Conservation (phyloP, 768 basidiomycete genomes). For the Psilocybe sp. region DNA sequence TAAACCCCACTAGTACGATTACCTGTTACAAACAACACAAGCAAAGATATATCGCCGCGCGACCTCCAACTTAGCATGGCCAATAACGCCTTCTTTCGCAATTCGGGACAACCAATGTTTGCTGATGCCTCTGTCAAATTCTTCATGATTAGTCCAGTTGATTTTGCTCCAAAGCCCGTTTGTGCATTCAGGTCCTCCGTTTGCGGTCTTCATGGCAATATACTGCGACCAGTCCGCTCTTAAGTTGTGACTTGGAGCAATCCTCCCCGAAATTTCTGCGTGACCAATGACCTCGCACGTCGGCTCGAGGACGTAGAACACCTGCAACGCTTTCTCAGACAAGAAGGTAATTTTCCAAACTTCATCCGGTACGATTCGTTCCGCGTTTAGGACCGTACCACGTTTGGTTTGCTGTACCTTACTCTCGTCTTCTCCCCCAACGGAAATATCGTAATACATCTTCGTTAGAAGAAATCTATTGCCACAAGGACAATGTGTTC, state of each 20-base stretch:
- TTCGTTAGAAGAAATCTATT: conserved; percentile 63
- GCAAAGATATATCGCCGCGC: conserved; percentile 68
- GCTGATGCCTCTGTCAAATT: conserved; percentile 68
- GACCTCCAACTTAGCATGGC: conserved; percentile 39
- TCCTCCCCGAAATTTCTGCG: conserved; percentile 4
- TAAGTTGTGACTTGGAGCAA: conserved; percentile 13
- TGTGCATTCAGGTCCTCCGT: too few species aligned
- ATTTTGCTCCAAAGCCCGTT: conserved; percentile 32
- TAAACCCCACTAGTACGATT: neutral
- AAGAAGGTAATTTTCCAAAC: conserved; percentile 55
- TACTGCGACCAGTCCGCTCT: conserved; percentile 71
- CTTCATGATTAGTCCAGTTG: conserved; percentile 69
- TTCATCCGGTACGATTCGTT: conserved; percentile 52
- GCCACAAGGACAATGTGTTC: neutral
- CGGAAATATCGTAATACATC: conserved; percentile 61
- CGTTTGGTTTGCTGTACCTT: conserved; percentile 25
- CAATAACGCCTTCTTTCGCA: conserved; percentile 38
- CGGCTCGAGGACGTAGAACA: conserved; percentile 59
- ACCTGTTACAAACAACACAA: conserved; percentile 74
- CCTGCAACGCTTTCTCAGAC: conserved; percentile 21
- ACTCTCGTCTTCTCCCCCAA: conserved; percentile 34
- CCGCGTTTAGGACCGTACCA: conserved; percentile 40
- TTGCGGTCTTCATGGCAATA: conserved; percentile 25
- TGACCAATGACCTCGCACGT: conserved; percentile 74
- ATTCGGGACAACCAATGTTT: conserved; percentile 56